Evolutionary conservation across 2,329 filamentous ascomycete genomes (phyloP).

Genomic region (Penicillium crustosum): DNA sequence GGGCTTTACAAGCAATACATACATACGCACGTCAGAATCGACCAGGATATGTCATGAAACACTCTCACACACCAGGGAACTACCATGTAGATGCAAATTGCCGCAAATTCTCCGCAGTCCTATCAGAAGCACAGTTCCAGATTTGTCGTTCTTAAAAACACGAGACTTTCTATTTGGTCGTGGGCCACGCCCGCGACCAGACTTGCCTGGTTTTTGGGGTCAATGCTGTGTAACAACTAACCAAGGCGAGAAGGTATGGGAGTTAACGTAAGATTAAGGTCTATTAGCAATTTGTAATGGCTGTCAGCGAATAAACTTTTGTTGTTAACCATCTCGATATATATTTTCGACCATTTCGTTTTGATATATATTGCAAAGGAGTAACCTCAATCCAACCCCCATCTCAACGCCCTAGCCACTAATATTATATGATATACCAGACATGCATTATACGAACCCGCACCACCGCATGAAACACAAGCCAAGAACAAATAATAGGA

Average conservation of each 20-base stretch:
- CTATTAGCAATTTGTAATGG: background rate
- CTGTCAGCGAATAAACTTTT: background rate
- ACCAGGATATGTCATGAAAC: conserved; percentile 9
- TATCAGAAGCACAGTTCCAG: background rate
- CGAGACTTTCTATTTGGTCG: conserved; percentile 5
- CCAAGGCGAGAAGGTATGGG: background rate
- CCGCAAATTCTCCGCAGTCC: background rate
- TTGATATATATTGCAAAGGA: background rate
- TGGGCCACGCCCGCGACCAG: background rate
- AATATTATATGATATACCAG: background rate
- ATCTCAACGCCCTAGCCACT: background rate
- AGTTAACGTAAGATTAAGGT: background rate
- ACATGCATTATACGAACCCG: background rate
- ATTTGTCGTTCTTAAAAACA: background rate
- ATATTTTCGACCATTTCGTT: background rate
- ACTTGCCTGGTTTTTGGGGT: background rate
- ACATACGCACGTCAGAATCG: background rate
- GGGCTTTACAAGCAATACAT: background rate
- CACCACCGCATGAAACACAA: conserved; percentile 1
- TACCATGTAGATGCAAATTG: background rate
- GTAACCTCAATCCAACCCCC: background rate
- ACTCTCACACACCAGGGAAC: background rate
- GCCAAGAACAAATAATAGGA: background rate
- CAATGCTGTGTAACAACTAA: conserved; percentile 1
- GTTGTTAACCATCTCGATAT: background rate